Conservation (phyloP, 2,329 filamentous ascomycete genomes). For the Phialophora macrospora region DNA sequence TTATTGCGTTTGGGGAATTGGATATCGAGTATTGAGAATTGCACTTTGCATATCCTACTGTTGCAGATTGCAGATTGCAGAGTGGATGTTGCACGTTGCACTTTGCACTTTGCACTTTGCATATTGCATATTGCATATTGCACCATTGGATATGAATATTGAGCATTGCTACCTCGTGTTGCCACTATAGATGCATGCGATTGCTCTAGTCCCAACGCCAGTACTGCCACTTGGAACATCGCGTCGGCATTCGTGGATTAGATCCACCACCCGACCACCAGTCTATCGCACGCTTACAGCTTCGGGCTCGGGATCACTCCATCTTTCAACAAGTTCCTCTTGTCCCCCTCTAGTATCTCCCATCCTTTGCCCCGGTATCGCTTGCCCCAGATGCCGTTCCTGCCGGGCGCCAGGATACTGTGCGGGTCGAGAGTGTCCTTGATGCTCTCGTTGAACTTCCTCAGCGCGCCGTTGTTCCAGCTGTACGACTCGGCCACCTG, state of each 20-base stretch:
- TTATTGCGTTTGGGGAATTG: too few relatives aligned
- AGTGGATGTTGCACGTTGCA: too few relatives aligned
- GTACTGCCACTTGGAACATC: too few relatives aligned
- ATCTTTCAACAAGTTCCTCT: conserved; percentile 29
- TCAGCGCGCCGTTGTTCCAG: conserved; percentile 50
- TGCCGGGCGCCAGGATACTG: conserved; percentile 54
- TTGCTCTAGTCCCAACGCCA: neutral
- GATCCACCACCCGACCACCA: neutral
- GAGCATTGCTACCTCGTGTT: too few relatives aligned
- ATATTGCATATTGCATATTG: too few relatives aligned
- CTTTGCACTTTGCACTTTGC: too few relatives aligned
- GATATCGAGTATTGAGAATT: too few relatives aligned
- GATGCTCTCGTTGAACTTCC: conserved; percentile 52
- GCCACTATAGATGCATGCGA: neutral
- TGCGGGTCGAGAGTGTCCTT: conserved; percentile 58
- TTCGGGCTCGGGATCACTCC: conserved; percentile 26
- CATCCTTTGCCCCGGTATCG: conserved; percentile 29
- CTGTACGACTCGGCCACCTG: conserved; percentile 54
- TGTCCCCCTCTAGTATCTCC: conserved; percentile 34
- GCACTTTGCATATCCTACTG: too few relatives aligned
- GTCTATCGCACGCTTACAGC: neutral
- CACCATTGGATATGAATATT: too few relatives aligned
- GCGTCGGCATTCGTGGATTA: neutral
- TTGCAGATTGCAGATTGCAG: too few relatives aligned
- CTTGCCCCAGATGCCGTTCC: conserved; percentile 52